phyloP scores from a whole-genome alignment of 345 rosid genomes.

The Citrus australasica region DNA sequence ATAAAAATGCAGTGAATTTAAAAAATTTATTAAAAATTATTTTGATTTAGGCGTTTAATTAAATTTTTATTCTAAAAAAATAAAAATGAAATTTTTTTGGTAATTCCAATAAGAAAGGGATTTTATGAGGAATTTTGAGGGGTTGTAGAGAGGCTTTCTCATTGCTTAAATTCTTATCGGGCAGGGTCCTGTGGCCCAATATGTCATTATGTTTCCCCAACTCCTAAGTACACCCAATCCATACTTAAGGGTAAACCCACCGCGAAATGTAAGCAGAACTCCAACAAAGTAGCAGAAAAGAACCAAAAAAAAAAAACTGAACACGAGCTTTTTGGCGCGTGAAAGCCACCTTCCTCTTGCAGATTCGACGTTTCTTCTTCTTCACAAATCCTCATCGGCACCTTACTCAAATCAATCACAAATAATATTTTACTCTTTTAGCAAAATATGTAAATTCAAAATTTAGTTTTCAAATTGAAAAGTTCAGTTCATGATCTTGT shows the following conservation, averaged over 20 bases:
- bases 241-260: no score
- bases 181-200: no score
- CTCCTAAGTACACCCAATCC: no score
- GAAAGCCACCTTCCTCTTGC: neutral
- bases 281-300: neutral
- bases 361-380: constrained; percentile 1
- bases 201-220: accelerated
- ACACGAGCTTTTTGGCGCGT: constrained; percentile 7
- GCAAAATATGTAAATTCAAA: neutral
- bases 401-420: neutral
- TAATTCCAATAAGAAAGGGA: no score
- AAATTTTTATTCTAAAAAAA: no score
- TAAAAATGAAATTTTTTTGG: no score
- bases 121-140: no score
- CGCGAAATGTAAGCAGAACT: no score
- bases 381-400: neutral
- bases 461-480: neutral
- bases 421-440: neutral
- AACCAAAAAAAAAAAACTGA: neutral
- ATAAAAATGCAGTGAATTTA: no score
- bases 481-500: neutral
- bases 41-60: no score
- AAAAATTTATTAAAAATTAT: no score
- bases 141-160: no score
- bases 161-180: neutral